A percentile compares a stretch with the other conserved stretches of the same genome.
phyloP scores from a whole-genome alignment of 2,329 filamentous ascomycete species.

The Sporothrix pseudoabietina region DNA sequence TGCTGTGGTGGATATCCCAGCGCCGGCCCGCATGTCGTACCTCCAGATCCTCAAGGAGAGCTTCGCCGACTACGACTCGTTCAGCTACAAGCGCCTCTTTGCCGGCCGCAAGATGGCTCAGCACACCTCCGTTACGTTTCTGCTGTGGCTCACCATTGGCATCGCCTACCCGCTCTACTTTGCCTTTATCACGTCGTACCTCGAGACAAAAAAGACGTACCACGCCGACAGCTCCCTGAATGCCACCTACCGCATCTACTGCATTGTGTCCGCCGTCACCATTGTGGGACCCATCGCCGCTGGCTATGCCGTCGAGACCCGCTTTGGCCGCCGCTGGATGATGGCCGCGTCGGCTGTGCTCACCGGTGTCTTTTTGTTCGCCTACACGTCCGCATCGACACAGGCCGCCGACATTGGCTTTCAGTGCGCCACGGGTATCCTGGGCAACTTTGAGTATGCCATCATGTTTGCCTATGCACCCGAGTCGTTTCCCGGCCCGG shows the following conservation, averaged over 20 bases:
- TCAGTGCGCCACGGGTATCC: conserved; percentile 65
- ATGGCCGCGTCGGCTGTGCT: conserved; percentile 64
- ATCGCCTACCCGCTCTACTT: conserved; percentile 52
- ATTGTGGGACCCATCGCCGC: conserved; percentile 63
- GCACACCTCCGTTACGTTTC: conserved; percentile 44
- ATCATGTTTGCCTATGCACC: conserved; percentile 78
- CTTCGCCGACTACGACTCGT: conserved; percentile 37
- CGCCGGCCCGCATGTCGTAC: conserved; percentile 8
- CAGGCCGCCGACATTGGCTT: conserved; percentile 69
- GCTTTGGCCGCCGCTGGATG: conserved; percentile 72
- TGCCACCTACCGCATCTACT: conserved; percentile 68
- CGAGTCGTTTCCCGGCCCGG: conserved; percentile 77
- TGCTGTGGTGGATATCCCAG: not conserved
- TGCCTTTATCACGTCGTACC: conserved; percentile 51
- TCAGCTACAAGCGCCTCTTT: conserved; percentile 42
- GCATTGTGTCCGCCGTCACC: conserved; percentile 30
- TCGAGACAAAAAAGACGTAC: conserved; percentile 48
- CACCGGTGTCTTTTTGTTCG: conserved; percentile 73
- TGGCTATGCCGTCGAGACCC: conserved; percentile 67
- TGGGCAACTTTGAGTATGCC: conserved; percentile 57
- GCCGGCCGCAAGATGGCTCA: conserved; percentile 41
- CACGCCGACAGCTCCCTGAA: conserved; percentile 70
- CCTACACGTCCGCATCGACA: conserved; percentile 65
- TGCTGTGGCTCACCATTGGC: conserved; percentile 51
- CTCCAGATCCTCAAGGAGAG: conserved; percentile 35